phyloP scores from a whole-genome alignment of 192 early-diverging fungal species.

The Coemansia asiatica region DNA sequence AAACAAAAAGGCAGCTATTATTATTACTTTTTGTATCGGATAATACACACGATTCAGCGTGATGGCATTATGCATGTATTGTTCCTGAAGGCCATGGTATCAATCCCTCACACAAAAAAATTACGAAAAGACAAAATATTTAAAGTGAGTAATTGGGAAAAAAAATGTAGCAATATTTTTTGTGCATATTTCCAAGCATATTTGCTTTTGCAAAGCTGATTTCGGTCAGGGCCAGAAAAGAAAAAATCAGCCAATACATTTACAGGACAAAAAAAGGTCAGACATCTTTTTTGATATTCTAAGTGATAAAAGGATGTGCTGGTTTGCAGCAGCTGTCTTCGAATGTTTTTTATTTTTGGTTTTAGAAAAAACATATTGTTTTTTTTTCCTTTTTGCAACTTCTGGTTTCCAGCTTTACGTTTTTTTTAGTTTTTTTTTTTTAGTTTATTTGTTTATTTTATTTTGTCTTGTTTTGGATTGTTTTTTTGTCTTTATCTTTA shows the following conservation, averaged over 20 bases:
- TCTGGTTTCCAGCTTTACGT: conserved; percentile 3
- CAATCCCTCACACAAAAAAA: no score
- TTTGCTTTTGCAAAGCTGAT: not conserved
- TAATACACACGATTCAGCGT: not conserved
- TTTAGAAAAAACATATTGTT: not conserved
- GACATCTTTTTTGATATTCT: not conserved
- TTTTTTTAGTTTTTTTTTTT: conserved; percentile 4
- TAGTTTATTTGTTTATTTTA: not conserved
- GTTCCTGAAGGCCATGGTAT: not conserved
- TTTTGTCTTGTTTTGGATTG: not conserved
- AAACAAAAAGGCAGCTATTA: no score
- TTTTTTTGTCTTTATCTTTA: conserved; percentile 5
- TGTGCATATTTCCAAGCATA: not conserved
- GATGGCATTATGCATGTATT: not conserved
- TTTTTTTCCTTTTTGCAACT: conserved; percentile 4
- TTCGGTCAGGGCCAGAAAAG: not conserved
- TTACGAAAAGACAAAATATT: no score
- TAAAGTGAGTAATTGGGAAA: not conserved
- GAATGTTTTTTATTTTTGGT: not conserved
- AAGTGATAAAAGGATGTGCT: not conserved
- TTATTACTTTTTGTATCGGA: not conserved
- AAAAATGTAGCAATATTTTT: not conserved
- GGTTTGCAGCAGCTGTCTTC: not conserved
- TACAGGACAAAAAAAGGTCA: not conserved
- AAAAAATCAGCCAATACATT: not conserved